phyloP scores from a whole-genome alignment of 441 rosid genomes.

The Gossypium davidsonii region DNA sequence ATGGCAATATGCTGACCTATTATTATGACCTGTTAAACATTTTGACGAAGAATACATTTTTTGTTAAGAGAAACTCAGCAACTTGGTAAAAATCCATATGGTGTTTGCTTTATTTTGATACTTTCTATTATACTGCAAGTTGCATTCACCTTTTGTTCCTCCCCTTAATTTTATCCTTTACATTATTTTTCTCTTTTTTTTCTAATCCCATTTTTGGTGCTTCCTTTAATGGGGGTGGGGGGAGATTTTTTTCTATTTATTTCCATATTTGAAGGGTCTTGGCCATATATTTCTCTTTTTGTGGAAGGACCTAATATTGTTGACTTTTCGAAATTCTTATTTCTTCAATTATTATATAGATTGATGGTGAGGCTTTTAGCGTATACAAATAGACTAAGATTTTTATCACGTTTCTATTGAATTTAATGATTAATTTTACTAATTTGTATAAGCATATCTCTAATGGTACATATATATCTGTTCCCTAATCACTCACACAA shows the following conservation, averaged over 20 bases:
- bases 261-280: slow-evolving; percentile 13
- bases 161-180: not conserved
- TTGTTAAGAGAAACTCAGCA: slow-evolving; percentile 23
- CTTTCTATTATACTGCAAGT: slow-evolving; percentile 2
- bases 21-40: slow-evolving; percentile 7
- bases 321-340: slow-evolving; percentile 1
- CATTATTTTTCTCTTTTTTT: not conserved
- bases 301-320: slow-evolving; percentile 9
- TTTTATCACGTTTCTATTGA: not conserved
- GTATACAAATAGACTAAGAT: not conserved
- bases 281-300: not conserved
- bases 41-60: slow-evolving; percentile 20
- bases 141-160: slow-evolving; percentile 1
- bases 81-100: slow-evolving; percentile 17
- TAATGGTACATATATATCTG: not conserved
- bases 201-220: slow-evolving; percentile 5
- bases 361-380: not conserved
- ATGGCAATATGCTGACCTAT: slow-evolving; percentile 24
- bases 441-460: not conserved
- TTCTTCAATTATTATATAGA: not conserved
- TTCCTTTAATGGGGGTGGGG: slow-evolving; percentile 13
- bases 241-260: slow-evolving; percentile 9
- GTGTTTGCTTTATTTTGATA: slow-evolving; percentile 11
- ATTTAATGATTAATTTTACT: not conserved
- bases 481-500: not conserved